Percentiles rank a stretch among this genome's conserved stretches.
These are phyloP conservation scores for Orbilia quercus DNA, from an alignment of 2,329 filamentous ascomycete species.

Conservation along the genomic window DNA sequence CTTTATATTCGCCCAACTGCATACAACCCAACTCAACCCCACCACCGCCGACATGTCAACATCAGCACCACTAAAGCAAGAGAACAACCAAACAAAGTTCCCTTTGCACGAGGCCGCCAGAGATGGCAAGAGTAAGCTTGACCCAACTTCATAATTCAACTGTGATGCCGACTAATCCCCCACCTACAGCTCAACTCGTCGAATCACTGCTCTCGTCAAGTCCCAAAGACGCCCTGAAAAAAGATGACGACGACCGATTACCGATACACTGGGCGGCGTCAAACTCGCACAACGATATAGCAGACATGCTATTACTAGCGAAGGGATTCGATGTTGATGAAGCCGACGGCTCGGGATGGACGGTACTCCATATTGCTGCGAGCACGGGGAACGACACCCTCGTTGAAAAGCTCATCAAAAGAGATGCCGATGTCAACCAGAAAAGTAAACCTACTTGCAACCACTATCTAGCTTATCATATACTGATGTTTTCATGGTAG, in stretches of 20 bases:
- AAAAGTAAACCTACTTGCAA: slow-evolving; percentile 69
- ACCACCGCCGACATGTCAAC: slow-evolving; percentile 45
- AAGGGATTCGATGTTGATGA: slow-evolving; percentile 84
- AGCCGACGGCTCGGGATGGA: slow-evolving; percentile 82
- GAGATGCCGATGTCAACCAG: slow-evolving; percentile 77
- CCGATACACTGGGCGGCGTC: slow-evolving; percentile 95
- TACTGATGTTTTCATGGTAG: slow-evolving; percentile 62
- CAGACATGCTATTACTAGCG: slow-evolving; percentile 74
- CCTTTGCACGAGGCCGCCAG: slow-evolving; percentile 52
- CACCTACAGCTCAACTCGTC: slow-evolving; percentile 63
- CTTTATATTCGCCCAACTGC: slow-evolving; percentile 24
- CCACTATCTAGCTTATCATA: slow-evolving; percentile 4
- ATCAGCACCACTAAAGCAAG: slow-evolving; percentile 21
- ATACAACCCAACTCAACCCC: slow-evolving; percentile 52
- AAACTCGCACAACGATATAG: slow-evolving; percentile 80
- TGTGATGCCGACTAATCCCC: slow-evolving; percentile 12
- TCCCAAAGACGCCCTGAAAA: slow-evolving; percentile 76
- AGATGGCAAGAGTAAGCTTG: slow-evolving; percentile 50
- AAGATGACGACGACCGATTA: slow-evolving; percentile 87
- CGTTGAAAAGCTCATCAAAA: slow-evolving; percentile 74
- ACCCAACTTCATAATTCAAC: neutral
- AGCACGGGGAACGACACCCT: slow-evolving; percentile 76
- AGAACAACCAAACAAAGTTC: slow-evolving; percentile 43
- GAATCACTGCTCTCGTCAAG: slow-evolving; percentile 84
- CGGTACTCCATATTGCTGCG: slow-evolving; percentile 82